Percentiles rank a stretch among this genome's conserved stretches.
phyloP scores from a whole-genome alignment of 331 rosid genomes.

The Stylosanthes scabra region DNA sequence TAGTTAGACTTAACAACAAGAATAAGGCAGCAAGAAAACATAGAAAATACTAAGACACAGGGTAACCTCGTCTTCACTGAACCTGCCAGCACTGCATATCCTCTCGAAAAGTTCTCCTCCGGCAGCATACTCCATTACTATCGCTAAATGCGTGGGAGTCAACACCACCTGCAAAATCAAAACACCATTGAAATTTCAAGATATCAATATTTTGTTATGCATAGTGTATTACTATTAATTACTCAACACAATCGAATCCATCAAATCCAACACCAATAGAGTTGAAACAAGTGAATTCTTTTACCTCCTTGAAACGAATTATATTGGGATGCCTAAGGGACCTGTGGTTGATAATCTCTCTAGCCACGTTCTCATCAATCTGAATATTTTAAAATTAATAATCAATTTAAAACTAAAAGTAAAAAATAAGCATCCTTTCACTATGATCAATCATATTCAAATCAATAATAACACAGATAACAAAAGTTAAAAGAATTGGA shows the following conservation, averaged over 20 bases:
- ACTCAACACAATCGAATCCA: slow-evolving; percentile 8
- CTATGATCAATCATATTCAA: neutral
- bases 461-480: neutral
- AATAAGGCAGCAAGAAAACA: slow-evolving; percentile 13
- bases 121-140: slow-evolving; percentile 73
- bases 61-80: slow-evolving; percentile 70
- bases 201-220: neutral
- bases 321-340: slow-evolving; percentile 70
- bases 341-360: slow-evolving; percentile 69
- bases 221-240: neutral
- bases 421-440: neutral
- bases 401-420: neutral
- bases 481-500: neutral
- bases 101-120: slow-evolving; percentile 72
- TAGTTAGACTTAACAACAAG: slow-evolving; percentile 1
- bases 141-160: slow-evolving; percentile 68
- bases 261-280: slow-evolving; percentile 8
- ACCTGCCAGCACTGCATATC: slow-evolving; percentile 68
- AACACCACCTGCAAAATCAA: slow-evolving; percentile 57
- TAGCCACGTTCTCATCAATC: slow-evolving; percentile 74
- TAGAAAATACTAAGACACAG: slow-evolving; percentile 15
- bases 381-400: slow-evolving; percentile 19
- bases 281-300: slow-evolving; percentile 11
- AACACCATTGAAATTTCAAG: slow-evolving; percentile 5
- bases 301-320: slow-evolving; percentile 71